Conservation (phyloP, 164 flowering plant species). For the Aristolochia californica region DNA sequence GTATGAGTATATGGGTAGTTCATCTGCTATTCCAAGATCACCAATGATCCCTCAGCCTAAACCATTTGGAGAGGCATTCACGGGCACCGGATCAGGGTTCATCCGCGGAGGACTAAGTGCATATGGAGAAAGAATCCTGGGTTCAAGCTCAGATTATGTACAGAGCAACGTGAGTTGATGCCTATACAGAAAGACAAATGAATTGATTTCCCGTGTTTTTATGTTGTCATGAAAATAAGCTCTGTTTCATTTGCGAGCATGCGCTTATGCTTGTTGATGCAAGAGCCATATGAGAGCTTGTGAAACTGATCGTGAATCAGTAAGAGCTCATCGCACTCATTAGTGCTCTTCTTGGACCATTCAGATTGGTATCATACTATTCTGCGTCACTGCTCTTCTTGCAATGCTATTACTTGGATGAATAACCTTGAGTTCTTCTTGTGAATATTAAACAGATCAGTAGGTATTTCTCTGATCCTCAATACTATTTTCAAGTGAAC, state of each 20-base stretch:
- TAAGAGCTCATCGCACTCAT: not conserved
- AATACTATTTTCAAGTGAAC: conserved; percentile 75
- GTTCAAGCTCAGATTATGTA: conserved; percentile 84
- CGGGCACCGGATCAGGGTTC: conserved; percentile 73
- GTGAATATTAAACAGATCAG: conserved; percentile 37
- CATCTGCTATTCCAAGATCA: conserved; percentile 9
- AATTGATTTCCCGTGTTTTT: conserved; percentile 3
- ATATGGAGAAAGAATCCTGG: conserved; percentile 76
- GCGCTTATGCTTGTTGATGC: not conserved
- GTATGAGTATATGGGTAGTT: conserved; percentile 26
- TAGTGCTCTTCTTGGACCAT: not conserved
- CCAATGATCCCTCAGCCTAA: conserved; percentile 38
- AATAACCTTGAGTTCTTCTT: not conserved
- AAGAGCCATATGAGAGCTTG: not conserved
- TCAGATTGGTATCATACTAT: not conserved
- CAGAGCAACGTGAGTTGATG: conserved; percentile 53
- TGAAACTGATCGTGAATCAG: not conserved
- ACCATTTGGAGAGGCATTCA: conserved; percentile 63
- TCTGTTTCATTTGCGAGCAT: not conserved
- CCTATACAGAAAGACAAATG: no score
- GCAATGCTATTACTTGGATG: not conserved
- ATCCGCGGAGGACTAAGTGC: conserved; percentile 77
- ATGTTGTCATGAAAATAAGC: conserved; percentile 16
- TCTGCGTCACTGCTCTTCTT: not conserved
- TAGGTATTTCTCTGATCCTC: conserved; percentile 61